Percentiles rank a stretch among this genome's conserved stretches.
Conservation (phyloP, 208 protist species). For the Phytomonas sp. region DNA sequence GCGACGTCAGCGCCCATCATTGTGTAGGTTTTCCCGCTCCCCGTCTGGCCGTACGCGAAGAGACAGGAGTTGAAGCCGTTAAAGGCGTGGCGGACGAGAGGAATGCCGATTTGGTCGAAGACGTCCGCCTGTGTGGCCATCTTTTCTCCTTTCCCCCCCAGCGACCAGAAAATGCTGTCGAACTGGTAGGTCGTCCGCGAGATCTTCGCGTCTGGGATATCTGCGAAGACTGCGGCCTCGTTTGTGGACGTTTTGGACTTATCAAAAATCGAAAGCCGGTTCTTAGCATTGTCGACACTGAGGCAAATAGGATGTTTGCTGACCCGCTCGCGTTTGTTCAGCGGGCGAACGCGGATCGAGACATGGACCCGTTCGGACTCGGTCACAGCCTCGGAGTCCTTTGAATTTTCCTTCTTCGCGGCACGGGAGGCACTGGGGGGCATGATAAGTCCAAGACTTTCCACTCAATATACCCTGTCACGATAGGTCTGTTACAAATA, state of each 20-base stretch:
- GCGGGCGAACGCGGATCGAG: constrained; percentile 50
- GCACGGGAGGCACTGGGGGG: background rate
- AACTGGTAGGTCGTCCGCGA: constrained; percentile 39
- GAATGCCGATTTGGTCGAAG: constrained; percentile 42
- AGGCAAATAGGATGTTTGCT: constrained; percentile 9
- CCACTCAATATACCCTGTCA: background rate
- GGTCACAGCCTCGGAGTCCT: background rate
- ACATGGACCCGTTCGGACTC: constrained; percentile 36
- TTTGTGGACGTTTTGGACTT: constrained; percentile 8
- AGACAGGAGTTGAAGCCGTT: constrained; percentile 74
- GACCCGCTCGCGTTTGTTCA: constrained; percentile 36
- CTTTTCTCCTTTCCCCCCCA: constrained; percentile 15
- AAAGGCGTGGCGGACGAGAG: constrained; percentile 44
- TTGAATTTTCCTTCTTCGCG: background rate
- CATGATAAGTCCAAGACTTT: background rate
- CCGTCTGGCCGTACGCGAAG: constrained; percentile 88
- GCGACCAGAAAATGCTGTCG: constrained; percentile 60
- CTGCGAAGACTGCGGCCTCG: background rate
- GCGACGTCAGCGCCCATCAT: constrained; percentile 68
- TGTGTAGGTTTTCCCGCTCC: constrained; percentile 91
- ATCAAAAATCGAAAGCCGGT: constrained; percentile 17
- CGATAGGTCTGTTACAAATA: background rate
- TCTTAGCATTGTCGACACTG: background rate
- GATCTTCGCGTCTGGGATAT: background rate
- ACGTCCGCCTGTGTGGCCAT: constrained; percentile 50